Percentiles rank a stretch among this genome's conserved stretches.
Conservation (phyloP, 805 yeast species). For the Yarrowia osloensis region DNA sequence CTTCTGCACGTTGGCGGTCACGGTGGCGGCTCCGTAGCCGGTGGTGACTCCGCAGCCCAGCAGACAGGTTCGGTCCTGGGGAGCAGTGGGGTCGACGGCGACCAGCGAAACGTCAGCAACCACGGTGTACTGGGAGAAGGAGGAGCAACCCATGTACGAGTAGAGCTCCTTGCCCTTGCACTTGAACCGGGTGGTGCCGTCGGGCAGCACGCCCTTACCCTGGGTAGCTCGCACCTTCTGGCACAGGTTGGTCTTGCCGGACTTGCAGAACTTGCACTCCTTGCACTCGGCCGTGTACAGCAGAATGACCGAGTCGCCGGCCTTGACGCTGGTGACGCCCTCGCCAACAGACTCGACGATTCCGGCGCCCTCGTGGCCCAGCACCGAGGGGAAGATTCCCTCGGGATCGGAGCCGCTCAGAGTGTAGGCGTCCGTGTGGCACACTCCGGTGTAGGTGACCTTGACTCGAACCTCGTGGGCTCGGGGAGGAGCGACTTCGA, state of each 20-base stretch:
- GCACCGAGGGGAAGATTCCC: conserved; percentile 88
- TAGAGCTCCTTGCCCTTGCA: conserved; percentile 71
- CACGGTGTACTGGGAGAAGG: conserved; percentile 96
- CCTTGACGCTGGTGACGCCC: conserved; percentile 85
- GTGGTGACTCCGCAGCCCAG: conserved; percentile 99
- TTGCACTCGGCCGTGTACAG: conserved; percentile 96
- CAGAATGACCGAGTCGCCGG: conserved; percentile 91
- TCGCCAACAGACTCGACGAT: conserved; percentile 93
- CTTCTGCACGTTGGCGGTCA: conserved; percentile 84
- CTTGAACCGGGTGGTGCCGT: conserved; percentile 89
- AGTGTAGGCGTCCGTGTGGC: conserved; percentile 98
- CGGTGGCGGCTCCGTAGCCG: conserved; percentile 96
- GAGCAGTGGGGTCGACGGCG: conserved; percentile 82
- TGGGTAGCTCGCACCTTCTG: conserved; percentile 95
- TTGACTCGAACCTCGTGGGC: conserved; percentile 97
- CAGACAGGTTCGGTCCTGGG: conserved; percentile 82
- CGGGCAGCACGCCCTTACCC: conserved; percentile 98
- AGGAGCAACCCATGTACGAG: conserved; percentile 98
- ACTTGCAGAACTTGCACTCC: conserved; percentile 90
- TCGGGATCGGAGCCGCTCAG: conserved; percentile 94
- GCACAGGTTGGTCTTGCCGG: conserved; percentile 96
- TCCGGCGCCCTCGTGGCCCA: conserved; percentile 99
- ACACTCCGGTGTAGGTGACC: conserved; percentile 85
- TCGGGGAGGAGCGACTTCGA: conserved; percentile 90
- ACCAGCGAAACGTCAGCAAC: conserved; percentile 97